A percentile compares a stretch with the other conserved stretches of the same genome.
Evolutionary conservation across 352 stramenopile genomes (phyloP).

Genomic region (Phytopythium litorale): DNA sequence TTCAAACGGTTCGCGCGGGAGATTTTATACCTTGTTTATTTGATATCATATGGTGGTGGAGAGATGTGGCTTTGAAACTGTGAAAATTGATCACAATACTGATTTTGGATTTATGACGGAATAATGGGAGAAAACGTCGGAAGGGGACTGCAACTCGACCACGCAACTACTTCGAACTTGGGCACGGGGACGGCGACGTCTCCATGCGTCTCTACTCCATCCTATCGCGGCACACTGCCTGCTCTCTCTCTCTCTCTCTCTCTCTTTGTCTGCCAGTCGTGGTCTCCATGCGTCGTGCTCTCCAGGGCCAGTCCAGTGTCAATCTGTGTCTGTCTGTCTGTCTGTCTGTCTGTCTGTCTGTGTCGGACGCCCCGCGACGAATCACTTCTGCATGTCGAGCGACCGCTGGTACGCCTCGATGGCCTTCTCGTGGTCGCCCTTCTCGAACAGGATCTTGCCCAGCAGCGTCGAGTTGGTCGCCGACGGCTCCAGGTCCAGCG

Average conservation of each 20-base stretch:
- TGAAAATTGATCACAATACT: neutral
- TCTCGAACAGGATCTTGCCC: constrained; percentile 87
- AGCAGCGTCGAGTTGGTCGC: constrained; percentile 81
- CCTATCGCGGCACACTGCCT: neutral
- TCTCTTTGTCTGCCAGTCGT: neutral
- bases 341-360: no score
- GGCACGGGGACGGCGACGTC: neutral
- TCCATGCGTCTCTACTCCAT: neutral
- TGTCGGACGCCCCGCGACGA: no score
- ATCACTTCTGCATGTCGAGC: constrained; percentile 59
- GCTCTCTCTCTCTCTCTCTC: neutral
- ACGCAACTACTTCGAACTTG: neutral
- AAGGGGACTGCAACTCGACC: neutral
- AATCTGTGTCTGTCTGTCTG: no score
- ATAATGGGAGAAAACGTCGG: neutral
- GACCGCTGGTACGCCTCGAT: constrained; percentile 86
- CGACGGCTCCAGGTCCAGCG: constrained; percentile 69
- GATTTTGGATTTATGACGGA: neutral
- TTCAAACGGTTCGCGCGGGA: constrained; percentile 1
- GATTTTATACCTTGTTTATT: neutral
- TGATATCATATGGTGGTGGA: neutral
- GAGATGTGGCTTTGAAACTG: neutral
- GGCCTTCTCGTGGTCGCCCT: constrained; percentile 82
- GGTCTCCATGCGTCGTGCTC: neutral
- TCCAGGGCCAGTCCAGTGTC: neutral